Percentiles rank a stretch among this genome's conserved stretches.
Evolutionary conservation across 2,329 filamentous ascomycete genomes (phyloP).

Genomic region (Lachnum nothofagi): DNA sequence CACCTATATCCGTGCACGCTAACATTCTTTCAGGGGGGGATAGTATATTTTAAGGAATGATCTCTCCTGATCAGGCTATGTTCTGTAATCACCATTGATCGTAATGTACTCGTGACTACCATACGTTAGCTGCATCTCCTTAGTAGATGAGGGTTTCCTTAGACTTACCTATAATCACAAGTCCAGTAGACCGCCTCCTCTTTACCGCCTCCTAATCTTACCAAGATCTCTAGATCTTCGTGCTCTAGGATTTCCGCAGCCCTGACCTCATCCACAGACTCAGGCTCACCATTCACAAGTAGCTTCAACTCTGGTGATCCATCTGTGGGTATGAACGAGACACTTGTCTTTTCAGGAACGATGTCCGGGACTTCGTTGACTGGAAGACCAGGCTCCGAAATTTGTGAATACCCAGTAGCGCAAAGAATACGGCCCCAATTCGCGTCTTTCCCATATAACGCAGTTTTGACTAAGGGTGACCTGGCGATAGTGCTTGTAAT

Average conservation of each 20-base stretch:
- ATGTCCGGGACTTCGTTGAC: conserved; percentile 59
- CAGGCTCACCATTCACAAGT: conserved; percentile 73
- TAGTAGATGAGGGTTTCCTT: conserved; percentile 16
- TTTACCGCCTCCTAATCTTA: conserved; percentile 64
- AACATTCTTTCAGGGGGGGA: too few species aligned
- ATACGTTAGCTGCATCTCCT: conserved; percentile 13
- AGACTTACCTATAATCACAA: conserved; percentile 74
- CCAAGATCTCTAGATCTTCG: conserved; percentile 74
- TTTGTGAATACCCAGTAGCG: conserved; percentile 76
- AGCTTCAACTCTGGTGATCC: conserved; percentile 73
- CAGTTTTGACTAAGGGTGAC: conserved; percentile 93
- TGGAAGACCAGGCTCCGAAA: conserved; percentile 54
- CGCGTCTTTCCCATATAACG: conserved; percentile 91
- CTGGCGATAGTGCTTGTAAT: conserved; percentile 85
- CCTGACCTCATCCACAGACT: conserved; percentile 69
- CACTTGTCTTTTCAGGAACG: conserved; percentile 64
- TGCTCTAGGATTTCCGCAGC: conserved; percentile 72
- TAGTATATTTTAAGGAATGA: too few species aligned
- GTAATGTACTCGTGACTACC: conserved; percentile 59
- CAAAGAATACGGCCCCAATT: conserved; percentile 98
- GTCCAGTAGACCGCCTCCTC: conserved; percentile 74
- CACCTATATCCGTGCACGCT: too few species aligned
- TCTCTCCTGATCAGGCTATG: conserved; percentile 34
- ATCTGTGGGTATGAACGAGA: conserved; percentile 73
- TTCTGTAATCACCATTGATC: conserved; percentile 66